These are phyloP conservation scores for Neospermospora avenae DNA, from an alignment of 2,329 filamentous ascomycete species.

Conservation along the genomic window DNA sequence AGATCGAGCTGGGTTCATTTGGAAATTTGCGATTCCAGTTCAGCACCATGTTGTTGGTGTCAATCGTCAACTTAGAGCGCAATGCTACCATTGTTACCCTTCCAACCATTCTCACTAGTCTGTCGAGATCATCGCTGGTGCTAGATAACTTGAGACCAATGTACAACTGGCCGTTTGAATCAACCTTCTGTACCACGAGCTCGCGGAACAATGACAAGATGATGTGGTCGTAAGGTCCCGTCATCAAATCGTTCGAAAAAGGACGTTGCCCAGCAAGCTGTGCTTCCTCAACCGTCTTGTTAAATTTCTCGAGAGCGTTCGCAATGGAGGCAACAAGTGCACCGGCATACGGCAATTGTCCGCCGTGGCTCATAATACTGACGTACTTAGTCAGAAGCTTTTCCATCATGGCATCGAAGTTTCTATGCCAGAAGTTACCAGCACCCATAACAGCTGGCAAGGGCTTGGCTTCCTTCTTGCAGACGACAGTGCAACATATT, in stretches of 20 bases:
- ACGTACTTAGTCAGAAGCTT: constrained; percentile 17
- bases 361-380: constrained; percentile 8
- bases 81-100: constrained; percentile 21
- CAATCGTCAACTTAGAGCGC: constrained; percentile 19
- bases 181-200: constrained; percentile 11
- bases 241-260: neutral
- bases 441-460: constrained; percentile 1
- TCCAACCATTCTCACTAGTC: constrained; percentile 23
- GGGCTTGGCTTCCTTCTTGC: constrained; percentile 10
- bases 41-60: constrained; percentile 21
- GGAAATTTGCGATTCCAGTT: constrained; percentile 4
- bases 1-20: constrained; percentile 14
- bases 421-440: constrained; percentile 19
- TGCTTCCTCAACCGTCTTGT: constrained; percentile 20
- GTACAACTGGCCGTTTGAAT: neutral
- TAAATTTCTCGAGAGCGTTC: constrained; percentile 26
- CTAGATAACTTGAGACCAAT: constrained; percentile 1
- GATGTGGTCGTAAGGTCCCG: constrained; percentile 23
- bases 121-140: constrained; percentile 9
- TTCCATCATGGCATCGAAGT: constrained; percentile 25
- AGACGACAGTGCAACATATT: constrained; percentile 24
- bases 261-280: neutral
- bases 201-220: constrained; percentile 18
- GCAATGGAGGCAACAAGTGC: constrained; percentile 27
- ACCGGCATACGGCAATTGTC: constrained; percentile 24